These are phyloP conservation scores for Hirsutella thompsonii DNA, from an alignment of 2,329 filamentous ascomycete species.

Conservation along the genomic window DNA sequence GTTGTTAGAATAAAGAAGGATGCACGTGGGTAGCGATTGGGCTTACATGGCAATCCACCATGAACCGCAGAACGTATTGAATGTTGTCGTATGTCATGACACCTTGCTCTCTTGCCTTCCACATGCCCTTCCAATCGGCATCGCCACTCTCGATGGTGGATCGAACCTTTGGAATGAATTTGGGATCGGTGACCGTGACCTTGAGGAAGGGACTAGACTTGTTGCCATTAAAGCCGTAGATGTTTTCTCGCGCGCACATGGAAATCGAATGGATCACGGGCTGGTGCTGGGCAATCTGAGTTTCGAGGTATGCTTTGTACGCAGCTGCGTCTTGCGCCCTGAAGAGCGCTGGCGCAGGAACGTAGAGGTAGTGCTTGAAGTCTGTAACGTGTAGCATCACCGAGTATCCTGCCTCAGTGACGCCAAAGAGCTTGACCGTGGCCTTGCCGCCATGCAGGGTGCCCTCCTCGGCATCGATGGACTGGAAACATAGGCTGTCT, in stretches of 20 bases:
- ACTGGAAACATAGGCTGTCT: conserved; percentile 76
- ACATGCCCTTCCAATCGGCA: conserved; percentile 85
- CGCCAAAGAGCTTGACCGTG: conserved; percentile 85
- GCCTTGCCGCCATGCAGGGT: conserved; percentile 62
- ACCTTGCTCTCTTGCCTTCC: conserved; percentile 56
- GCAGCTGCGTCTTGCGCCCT: conserved; percentile 61
- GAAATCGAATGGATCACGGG: conserved; percentile 68
- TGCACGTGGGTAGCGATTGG: too few relatives aligned
- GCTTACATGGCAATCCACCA: conserved; percentile 83
- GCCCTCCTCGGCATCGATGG: conserved; percentile 91
- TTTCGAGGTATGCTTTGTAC: conserved; percentile 72
- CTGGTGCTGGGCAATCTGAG: conserved; percentile 59
- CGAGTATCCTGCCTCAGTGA: conserved; percentile 73
- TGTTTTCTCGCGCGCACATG: conserved; percentile 75
- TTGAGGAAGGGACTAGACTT: conserved; percentile 85
- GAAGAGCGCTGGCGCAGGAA: conserved; percentile 78
- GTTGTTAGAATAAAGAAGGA: conserved; percentile 7
- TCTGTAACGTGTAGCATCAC: conserved; percentile 90
- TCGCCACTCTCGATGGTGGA: conserved; percentile 59
- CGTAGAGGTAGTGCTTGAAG: conserved; percentile 92
- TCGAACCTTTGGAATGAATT: conserved; percentile 65
- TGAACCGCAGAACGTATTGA: conserved; percentile 88
- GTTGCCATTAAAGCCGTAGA: conserved; percentile 92
- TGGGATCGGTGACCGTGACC: conserved; percentile 84
- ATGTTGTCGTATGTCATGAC: conserved; percentile 93